Conservation (phyloP, 176 grass and related monocot genomes). For the Eragrostis nindensis region DNA sequence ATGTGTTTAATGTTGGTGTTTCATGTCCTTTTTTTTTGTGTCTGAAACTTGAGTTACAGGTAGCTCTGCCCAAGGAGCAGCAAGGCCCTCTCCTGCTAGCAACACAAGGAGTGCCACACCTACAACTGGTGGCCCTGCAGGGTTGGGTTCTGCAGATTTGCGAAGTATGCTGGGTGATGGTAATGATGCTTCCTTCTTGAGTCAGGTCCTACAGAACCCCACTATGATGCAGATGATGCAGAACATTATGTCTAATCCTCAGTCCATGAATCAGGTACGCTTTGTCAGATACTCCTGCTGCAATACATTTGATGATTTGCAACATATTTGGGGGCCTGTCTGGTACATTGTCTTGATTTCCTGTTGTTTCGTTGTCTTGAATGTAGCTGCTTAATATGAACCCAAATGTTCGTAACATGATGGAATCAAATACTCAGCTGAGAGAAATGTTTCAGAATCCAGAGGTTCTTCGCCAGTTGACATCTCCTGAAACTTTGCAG, state of each 20-base stretch:
- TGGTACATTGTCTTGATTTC: background rate
- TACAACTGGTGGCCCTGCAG: slow-evolving; percentile 45
- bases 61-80: slow-evolving; percentile 55
- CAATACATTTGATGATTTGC: slow-evolving; percentile 13
- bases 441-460: slow-evolving; percentile 96
- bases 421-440: slow-evolving; percentile 83
- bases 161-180: slow-evolving; percentile 67
- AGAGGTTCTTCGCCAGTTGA: slow-evolving; percentile 88
- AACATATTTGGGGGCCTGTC: slow-evolving; percentile 22
- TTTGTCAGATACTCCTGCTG: slow-evolving; percentile 11
- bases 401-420: slow-evolving; percentile 70
- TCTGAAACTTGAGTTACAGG: slow-evolving; percentile 55
- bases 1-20: slow-evolving; percentile 7
- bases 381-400: slow-evolving; percentile 79
- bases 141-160: slow-evolving; percentile 69
- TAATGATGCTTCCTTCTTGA: slow-evolving; percentile 62
- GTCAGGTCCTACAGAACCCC: slow-evolving; percentile 92
- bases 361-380: slow-evolving; percentile 25
- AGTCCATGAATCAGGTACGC: slow-evolving; percentile 87
- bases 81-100: slow-evolving; percentile 55
- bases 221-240: slow-evolving; percentile 95
- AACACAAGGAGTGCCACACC: slow-evolving; percentile 47
- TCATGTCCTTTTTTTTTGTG: slow-evolving; percentile 17
- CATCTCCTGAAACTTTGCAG: slow-evolving; percentile 91
- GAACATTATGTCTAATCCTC: slow-evolving; percentile 88